These are phyloP conservation scores for Vinca minor DNA, from an alignment of 257 asterid species.

Conservation along the genomic window DNA sequence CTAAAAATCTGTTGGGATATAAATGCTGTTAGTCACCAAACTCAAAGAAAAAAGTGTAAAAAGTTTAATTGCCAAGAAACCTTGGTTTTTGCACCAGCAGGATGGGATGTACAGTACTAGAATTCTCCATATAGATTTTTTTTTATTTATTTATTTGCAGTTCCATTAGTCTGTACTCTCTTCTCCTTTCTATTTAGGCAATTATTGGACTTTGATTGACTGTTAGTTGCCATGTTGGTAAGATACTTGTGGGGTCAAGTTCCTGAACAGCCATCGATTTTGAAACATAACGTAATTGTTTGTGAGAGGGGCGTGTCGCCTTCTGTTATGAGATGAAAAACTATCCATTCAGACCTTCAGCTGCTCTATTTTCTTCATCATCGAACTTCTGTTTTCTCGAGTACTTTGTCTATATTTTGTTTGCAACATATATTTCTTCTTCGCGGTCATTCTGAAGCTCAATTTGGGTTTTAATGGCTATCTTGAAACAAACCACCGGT, in stretches of 20 bases:
- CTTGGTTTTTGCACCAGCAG: not conserved
- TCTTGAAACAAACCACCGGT: not conserved
- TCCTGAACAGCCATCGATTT: conserved; percentile 2
- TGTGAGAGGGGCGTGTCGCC: too few relatives aligned
- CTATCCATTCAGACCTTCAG: too few relatives aligned
- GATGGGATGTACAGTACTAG: not conserved
- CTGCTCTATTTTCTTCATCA: too few relatives aligned
- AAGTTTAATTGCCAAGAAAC: conserved; percentile 8
- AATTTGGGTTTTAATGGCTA: not conserved
- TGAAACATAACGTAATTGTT: too few relatives aligned
- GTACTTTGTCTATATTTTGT: not conserved
- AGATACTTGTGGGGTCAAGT: not conserved
- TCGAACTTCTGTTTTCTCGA: not conserved
- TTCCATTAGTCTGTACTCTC: conserved; percentile 1
- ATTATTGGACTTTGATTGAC: conserved; percentile 5
- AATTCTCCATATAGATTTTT: not conserved
- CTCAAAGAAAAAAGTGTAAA: not conserved
- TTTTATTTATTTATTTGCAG: not conserved
- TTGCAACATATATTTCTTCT: not conserved
- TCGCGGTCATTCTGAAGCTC: not conserved
- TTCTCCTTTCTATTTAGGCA: conserved; percentile 1
- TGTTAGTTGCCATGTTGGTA: not conserved
- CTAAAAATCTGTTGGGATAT: conserved; percentile 14
- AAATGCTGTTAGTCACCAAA: conserved; percentile 7
- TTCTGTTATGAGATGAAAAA: too few relatives aligned